A percentile compares a stretch with the other conserved stretches of the same genome.
Conservation (phyloP, 116 monocot genomes). For the Thalassia testudinum region DNA sequence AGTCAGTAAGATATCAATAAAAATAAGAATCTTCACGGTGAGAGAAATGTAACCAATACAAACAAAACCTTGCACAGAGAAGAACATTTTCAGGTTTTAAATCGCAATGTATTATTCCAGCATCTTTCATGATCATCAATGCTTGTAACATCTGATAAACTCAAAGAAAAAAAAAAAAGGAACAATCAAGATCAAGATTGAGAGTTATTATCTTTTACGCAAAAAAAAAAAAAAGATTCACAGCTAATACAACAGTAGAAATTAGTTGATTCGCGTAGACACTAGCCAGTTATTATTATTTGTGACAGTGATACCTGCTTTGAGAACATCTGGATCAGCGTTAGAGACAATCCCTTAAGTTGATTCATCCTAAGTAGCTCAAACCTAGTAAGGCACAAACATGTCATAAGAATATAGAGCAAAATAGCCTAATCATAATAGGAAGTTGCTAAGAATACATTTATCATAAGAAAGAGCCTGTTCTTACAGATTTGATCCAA, state of each 20-base stretch:
- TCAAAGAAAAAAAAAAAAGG: not conserved
- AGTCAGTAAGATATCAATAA: not conserved
- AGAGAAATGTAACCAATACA: not conserved
- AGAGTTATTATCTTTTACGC: too few relatives aligned
- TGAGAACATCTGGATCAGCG: conserved; percentile 66
- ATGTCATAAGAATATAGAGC: not conserved
- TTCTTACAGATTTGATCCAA: conserved; percentile 81
- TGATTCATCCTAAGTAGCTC: conserved; percentile 72
- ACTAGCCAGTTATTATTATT: too few relatives aligned
- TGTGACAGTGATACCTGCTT: conserved; percentile 55
- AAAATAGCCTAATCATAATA: not conserved
- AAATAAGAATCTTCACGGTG: conserved; percentile 1
- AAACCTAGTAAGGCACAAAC: conserved; percentile 32
- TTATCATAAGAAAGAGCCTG: not conserved
- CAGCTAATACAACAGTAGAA: not conserved
- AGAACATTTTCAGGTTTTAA: conserved; percentile 98
- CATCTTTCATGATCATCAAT: conserved; percentile 82
- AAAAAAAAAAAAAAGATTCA: not conserved
- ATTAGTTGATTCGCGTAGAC: too few relatives aligned
- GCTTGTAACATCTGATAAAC: conserved; percentile 64
- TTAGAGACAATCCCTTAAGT: conserved; percentile 68
- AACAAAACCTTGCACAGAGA: conserved; percentile 46
- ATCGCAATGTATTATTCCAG: conserved; percentile 97
- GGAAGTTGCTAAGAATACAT: too few relatives aligned
- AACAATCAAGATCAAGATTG: too few relatives aligned